Conservation (phyloP, 148 eudicot genomes). For the Salicornia ramosissima region DNA sequence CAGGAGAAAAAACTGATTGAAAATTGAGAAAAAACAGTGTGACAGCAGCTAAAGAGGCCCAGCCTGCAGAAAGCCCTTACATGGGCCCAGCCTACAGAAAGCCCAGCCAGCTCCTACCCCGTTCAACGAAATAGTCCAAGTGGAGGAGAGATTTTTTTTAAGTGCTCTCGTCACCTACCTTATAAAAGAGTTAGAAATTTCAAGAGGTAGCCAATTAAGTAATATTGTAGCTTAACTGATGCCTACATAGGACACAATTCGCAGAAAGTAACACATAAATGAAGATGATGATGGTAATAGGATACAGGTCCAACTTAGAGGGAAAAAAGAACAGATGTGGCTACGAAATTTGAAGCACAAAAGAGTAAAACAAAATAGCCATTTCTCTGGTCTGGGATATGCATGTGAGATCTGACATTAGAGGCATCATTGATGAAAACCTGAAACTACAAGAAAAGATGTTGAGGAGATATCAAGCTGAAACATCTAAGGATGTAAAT, state of each 20-base stretch:
- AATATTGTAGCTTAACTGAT: neutral
- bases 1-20: neutral
- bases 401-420: no score
- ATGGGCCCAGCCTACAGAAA: neutral
- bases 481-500: no score
- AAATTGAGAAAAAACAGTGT: neutral
- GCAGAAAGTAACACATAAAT: neutral
- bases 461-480: no score
- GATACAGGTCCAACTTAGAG: no score
- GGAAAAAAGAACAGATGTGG: no score
- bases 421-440: no score
- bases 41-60: neutral
- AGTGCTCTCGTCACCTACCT: neutral
- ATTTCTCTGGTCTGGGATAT: no score
- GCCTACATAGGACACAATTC: neutral
- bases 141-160: neutral
- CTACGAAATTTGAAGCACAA: no score
- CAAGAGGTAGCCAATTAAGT: conserved; percentile 1
- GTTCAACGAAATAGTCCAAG: conserved; percentile 3
- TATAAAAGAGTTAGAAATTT: neutral
- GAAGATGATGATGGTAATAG: neutral
- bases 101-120: neutral
- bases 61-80: neutral
- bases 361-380: no score
- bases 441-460: no score